Conservation (phyloP, 2,329 filamentous ascomycete species). For the Chaetomium strumarium region DNA sequence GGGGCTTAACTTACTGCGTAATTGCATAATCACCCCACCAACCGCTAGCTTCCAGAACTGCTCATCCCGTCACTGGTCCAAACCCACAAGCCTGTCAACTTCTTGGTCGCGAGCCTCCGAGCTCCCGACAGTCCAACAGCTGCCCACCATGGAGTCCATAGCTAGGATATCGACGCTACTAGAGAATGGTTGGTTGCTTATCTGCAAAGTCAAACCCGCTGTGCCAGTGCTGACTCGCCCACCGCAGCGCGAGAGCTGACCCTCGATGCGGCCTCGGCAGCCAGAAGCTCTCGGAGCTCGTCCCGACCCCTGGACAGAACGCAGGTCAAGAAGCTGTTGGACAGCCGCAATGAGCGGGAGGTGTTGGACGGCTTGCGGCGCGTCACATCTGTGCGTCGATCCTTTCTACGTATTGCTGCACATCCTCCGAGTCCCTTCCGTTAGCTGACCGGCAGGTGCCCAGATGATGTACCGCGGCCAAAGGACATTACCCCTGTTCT, state of each 20-base stretch:
- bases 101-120: not conserved
- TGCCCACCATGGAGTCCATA: constrained; percentile 77
- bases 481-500: constrained; percentile 87
- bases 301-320: constrained; percentile 61
- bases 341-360: constrained; percentile 88
- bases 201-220: too few species aligned
- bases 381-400: constrained; percentile 72
- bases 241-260: constrained; percentile 83
- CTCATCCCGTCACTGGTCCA: constrained; percentile 20
- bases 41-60: not conserved
- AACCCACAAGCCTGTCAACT: too few species aligned
- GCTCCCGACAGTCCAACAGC: constrained; percentile 10
- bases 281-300: constrained; percentile 58
- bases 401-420: not conserved
- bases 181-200: constrained; percentile 68
- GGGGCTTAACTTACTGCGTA: too few species aligned
- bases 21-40: constrained; percentile 19
- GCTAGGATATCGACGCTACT: constrained; percentile 89
- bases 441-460: constrained; percentile 3
- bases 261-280: constrained; percentile 90
- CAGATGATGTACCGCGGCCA: constrained; percentile 95
- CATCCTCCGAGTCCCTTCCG: not conserved
- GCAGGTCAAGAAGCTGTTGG: constrained; percentile 90
- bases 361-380: constrained; percentile 85
- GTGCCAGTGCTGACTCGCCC: constrained; percentile 4